These are phyloP conservation scores for Xylaria sp. DNA, from an alignment of 2,329 filamentous ascomycete species.

Conservation along the genomic window DNA sequence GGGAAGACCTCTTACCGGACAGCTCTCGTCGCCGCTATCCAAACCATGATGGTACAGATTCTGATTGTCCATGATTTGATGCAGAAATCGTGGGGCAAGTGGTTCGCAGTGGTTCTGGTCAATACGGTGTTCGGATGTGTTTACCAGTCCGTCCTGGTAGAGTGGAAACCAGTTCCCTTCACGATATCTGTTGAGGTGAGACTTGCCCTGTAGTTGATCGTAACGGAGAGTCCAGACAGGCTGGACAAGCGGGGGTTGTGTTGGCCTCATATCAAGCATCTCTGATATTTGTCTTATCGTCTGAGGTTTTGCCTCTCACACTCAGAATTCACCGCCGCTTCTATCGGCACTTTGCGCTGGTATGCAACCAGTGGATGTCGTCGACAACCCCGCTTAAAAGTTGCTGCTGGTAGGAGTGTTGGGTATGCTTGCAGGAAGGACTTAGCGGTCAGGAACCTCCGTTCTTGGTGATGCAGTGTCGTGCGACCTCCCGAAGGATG, in stretches of 20 bases:
- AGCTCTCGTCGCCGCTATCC: constrained; percentile 26
- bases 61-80: constrained; percentile 24
- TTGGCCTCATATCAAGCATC: constrained; percentile 17
- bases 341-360: constrained; percentile 21
- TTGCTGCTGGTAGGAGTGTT: constrained; percentile 22
- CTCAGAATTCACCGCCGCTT: constrained; percentile 28
- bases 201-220: constrained; percentile 22
- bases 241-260: constrained; percentile 12
- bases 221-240: constrained; percentile 10
- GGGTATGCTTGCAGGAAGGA: constrained; percentile 30
- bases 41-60: constrained; percentile 21
- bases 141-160: constrained; percentile 7
- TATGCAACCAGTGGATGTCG: constrained; percentile 21
- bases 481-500: constrained; percentile 32
- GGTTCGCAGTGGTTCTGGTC: constrained; percentile 10
- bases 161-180: constrained; percentile 13
- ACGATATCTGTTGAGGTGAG: constrained; percentile 21
- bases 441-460: constrained; percentile 30
- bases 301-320: constrained; percentile 11
- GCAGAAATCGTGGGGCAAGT: constrained; percentile 21
- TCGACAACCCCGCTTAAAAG: constrained; percentile 25
- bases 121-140: constrained; percentile 8
- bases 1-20: constrained; percentile 21
- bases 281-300: constrained; percentile 20
- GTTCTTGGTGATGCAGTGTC: constrained; percentile 31